phyloP scores from a whole-genome alignment of 2,329 filamentous ascomycete species.

The Phaeosphaeria sp. region DNA sequence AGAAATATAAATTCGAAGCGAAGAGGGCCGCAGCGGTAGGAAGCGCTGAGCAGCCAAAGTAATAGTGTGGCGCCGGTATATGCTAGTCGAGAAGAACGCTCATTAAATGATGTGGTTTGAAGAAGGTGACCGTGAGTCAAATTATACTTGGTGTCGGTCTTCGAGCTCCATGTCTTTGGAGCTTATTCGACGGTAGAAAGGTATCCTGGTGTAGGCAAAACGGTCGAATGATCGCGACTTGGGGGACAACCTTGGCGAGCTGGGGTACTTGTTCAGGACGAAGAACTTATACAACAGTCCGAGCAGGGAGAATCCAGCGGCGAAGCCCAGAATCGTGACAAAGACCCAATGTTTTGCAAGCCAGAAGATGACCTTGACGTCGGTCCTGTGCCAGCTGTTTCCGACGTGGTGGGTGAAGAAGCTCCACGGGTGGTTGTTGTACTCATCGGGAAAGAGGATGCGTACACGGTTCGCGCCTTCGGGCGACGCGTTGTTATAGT shows the following conservation, averaged over 20 bases:
- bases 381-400: constrained; percentile 70
- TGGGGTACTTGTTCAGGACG: constrained; percentile 39
- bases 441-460: constrained; percentile 74
- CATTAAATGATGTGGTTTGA: constrained; percentile 25
- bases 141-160: constrained; percentile 45
- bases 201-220: constrained; percentile 34
- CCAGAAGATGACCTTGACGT: constrained; percentile 71
- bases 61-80: constrained; percentile 27
- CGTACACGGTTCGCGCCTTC: constrained; percentile 64
- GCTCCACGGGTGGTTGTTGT: constrained; percentile 72
- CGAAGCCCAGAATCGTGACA: constrained; percentile 62
- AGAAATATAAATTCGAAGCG: constrained; percentile 15
- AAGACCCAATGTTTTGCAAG: constrained; percentile 64
- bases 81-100: constrained; percentile 31
- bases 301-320: constrained; percentile 59
- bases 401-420: constrained; percentile 74
- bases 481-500: constrained; percentile 67
- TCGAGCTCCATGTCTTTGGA: constrained; percentile 45
- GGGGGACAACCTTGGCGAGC: constrained; percentile 20
- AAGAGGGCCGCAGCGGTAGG: constrained; percentile 14
- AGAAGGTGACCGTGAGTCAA: constrained; percentile 1
- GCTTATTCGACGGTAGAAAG: constrained; percentile 47
- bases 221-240: constrained; percentile 23
- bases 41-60: neutral
- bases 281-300: constrained; percentile 61